phyloP scores from a whole-genome alignment of 2,329 filamentous ascomycete species.

The Emericellopsis cladophorae region DNA sequence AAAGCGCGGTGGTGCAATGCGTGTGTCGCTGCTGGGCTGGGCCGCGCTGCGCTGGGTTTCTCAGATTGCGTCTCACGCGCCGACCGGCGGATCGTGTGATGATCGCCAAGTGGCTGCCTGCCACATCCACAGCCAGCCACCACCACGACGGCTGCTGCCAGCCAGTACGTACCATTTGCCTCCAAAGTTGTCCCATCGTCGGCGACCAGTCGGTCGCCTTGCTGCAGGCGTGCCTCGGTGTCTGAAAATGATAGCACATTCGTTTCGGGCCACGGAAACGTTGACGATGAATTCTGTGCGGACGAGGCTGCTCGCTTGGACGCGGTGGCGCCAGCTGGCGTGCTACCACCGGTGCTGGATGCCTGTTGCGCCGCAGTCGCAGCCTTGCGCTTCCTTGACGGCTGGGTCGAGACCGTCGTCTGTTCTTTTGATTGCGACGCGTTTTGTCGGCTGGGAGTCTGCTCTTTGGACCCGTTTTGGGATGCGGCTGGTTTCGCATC shows the following conservation, averaged over 20 bases:
- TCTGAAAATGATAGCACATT: slow-evolving; percentile 86
- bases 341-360: slow-evolving; percentile 3
- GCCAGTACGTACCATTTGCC: slow-evolving; percentile 61
- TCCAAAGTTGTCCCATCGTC: slow-evolving; percentile 80
- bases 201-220: slow-evolving; percentile 62
- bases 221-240: slow-evolving; percentile 52
- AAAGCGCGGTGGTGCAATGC: not conserved
- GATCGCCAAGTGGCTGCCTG: too few species aligned
- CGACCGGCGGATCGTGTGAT: too few species aligned
- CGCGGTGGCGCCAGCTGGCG: slow-evolving; percentile 3
- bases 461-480: slow-evolving; percentile 24
- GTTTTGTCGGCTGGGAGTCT: slow-evolving; percentile 11
- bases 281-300: slow-evolving; percentile 20
- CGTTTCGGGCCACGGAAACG: slow-evolving; percentile 42
- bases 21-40: not conserved
- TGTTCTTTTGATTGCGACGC: slow-evolving; percentile 30
- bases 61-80: too few species aligned
- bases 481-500: slow-evolving; percentile 22
- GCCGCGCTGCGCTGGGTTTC: not conserved
- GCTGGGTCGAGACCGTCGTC: slow-evolving; percentile 27
- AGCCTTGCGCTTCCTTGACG: slow-evolving; percentile 79
- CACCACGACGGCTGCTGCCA: too few species aligned
- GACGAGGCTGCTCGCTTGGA: slow-evolving; percentile 14
- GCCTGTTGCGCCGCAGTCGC: slow-evolving; percentile 19
- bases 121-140: too few species aligned